Evolutionary conservation across 805 yeast species (phyloP).

Genomic region (Yarrowia sp.): DNA sequence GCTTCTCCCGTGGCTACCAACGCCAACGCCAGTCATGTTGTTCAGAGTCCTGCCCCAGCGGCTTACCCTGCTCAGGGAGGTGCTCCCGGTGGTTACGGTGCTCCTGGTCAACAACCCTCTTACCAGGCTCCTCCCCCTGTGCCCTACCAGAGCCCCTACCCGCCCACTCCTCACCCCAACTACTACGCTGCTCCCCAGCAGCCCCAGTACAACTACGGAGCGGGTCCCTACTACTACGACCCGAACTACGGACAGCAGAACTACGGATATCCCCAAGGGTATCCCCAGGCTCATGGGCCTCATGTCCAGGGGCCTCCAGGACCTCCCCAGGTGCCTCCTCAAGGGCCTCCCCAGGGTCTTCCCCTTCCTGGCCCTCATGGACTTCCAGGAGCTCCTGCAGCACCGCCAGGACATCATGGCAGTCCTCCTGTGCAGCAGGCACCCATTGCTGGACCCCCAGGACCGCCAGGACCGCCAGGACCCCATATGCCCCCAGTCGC

Average conservation of each 20-base stretch:
- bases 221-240: slow-evolving; percentile 3
- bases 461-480: no score
- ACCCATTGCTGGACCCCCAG: neutral
- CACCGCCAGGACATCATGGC: neutral
- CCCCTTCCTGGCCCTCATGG: neutral
- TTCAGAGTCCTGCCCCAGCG: neutral
- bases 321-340: neutral
- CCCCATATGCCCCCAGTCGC: no score
- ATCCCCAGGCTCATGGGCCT: neutral
- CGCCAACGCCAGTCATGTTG: neutral
- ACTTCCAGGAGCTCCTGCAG: neutral
- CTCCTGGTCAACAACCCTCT: neutral
- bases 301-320: neutral
- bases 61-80: neutral
- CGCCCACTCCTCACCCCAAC: neutral
- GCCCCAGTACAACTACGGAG: slow-evolving; percentile 6
- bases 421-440: no score
- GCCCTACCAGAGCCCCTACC: neutral
- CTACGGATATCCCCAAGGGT: neutral
- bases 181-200: slow-evolving; percentile 4
- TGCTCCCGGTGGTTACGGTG: neutral
- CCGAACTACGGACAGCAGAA: neutral
- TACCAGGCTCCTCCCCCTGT: neutral
- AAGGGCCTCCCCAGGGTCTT: no score
- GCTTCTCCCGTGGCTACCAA: slow-evolving; percentile 3